Base-by-base conservation (phyloP, 2,329 filamentous ascomycete species). In the Blastomyces emzantsi region DNA sequence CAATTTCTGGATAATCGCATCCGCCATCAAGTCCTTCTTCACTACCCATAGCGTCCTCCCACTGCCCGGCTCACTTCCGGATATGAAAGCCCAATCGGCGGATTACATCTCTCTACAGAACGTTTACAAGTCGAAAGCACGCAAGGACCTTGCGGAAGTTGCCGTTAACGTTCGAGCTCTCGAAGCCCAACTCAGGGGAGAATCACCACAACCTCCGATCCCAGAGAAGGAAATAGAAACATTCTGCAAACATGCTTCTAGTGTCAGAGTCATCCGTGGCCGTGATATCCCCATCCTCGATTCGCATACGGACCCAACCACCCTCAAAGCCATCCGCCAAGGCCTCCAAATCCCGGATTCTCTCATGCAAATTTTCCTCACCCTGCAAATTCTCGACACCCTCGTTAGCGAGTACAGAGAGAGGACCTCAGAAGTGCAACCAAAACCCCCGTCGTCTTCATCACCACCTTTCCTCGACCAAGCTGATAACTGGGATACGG, bases 11-110 rank as follows among this genome's bases (percentile, higher is more conserved):
- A 77, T 92, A 65, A 93, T 97, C 68, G 89, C 90, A 9, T 83
- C 86, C 63, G 92, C 93, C 0, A 82, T 97, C 63, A 86, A 86
- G 65, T 73, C 82, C 25, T 99, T 99, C 75, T 87, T 93, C 74
- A 75, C 83, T 11, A 85, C 85, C 62, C 86, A 97, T 72, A 78
- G 82, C 8, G 82, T 87, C 36, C 82, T 99, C 5, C 94, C 94
- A 19, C 80, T 99, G 0, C 88, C 92, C 0, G 95, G 94, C 15
- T 87, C 88, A 2, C 80, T 99, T 1, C 94, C 95, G 1, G 94
- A 99, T 74, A 99, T 99, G 94, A 99, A 99, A 79, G 92, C 94
- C 2, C 85, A 93, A 72, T 96, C 92, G 3, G 85, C 83, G 63
- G 89, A 95, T 66, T 99, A 99, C 78, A 88, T 99, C 68, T 82